Evolutionary conservation across 2,329 filamentous ascomycete species (phyloP), one percentile per base, ranked within the genome.

Genomic region (Monosporascus ibericus): DNA sequence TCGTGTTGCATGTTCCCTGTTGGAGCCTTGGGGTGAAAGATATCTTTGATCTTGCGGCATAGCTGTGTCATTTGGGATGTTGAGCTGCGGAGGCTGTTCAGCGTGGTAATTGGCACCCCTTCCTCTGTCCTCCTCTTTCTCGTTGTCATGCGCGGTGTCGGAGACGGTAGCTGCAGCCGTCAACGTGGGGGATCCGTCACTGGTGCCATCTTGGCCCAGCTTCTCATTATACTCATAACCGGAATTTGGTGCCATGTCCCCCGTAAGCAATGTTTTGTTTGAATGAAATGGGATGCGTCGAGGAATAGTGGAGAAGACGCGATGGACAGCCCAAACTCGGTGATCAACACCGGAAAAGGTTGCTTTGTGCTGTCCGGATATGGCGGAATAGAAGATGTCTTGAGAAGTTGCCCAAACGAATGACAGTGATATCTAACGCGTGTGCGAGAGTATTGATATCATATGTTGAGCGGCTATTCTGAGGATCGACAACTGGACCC

Each of bases 1-100:
- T 6, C 62, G 57, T 9, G 56, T 62, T 17, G 63, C 61, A 44
- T 67, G 63, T 18, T 65, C 59, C 36, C 61, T 55, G 14, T 44
- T 27, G 37, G 63, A 65, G 40, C 60, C 60, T 39, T 56, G 49
- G 5, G 58, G 52, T 5, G 64, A 62, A 8, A 66, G 18, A 38
- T 59, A 58, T 17, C 44, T 49, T 14, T 49, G 47, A 22, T 63
- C 59, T 6, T 38, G n/a, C 5, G 22, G 46, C 47, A 54, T 49
- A 25, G 56, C 54, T 27, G 52, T 6, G n/a, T 54, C 57, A 24
- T 44, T 24, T 39, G 63, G 58, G 27, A 63, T 52, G n/a, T 59
- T 54, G 18, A 64, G 52, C 52, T 61, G 58, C 22, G 49, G 51
- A n/a, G 49, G 47, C n/a, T 50, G 49, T 20, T 58, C 59, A 3